Conservation (phyloP, 495 filamentous ascomycete species). For the Penicillium salamii region DNA sequence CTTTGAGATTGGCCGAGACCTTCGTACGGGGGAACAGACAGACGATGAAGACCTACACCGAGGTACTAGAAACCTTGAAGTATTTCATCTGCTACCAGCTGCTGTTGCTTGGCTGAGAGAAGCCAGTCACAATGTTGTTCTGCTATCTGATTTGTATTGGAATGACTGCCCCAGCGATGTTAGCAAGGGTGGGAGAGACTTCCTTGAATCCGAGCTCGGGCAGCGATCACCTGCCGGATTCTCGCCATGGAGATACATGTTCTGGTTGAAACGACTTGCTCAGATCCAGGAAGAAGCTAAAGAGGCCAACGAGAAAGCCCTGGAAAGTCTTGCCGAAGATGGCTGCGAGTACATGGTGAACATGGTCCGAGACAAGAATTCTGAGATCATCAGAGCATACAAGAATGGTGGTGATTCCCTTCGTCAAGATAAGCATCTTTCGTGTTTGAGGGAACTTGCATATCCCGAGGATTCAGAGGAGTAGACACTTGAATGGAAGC, state of each 20-base stretch:
- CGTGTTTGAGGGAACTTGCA: neutral
- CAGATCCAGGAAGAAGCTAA: constrained; percentile 21
- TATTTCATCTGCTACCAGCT: constrained; percentile 17
- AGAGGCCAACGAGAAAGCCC: constrained; percentile 8
- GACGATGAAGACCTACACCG: constrained; percentile 16
- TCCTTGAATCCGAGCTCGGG: constrained; percentile 13
- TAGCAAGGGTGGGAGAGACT: constrained; percentile 11
- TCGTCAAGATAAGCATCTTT: constrained; percentile 17
- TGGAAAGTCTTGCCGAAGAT: constrained; percentile 11
- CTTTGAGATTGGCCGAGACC: constrained; percentile 10
- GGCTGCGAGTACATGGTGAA: constrained; percentile 15
- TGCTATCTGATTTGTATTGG: constrained; percentile 17
- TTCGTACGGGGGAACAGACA: constrained; percentile 10
- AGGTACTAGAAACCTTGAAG: constrained; percentile 7
- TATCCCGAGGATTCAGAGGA: neutral
- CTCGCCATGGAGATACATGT: constrained; percentile 16
- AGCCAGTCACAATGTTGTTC: constrained; percentile 10
- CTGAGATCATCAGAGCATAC: constrained; percentile 15
- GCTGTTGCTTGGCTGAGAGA: constrained; percentile 12
- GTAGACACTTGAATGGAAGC: neutral
- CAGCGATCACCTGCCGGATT: constrained; percentile 13
- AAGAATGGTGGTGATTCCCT: constrained; percentile 13
- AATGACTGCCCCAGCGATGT: constrained; percentile 15
- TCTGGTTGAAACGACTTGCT: constrained; percentile 18
- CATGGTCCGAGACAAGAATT: constrained; percentile 8